Conservation (phyloP, 768 basidiomycete genomes). For the Pleurotus giganteus region DNA sequence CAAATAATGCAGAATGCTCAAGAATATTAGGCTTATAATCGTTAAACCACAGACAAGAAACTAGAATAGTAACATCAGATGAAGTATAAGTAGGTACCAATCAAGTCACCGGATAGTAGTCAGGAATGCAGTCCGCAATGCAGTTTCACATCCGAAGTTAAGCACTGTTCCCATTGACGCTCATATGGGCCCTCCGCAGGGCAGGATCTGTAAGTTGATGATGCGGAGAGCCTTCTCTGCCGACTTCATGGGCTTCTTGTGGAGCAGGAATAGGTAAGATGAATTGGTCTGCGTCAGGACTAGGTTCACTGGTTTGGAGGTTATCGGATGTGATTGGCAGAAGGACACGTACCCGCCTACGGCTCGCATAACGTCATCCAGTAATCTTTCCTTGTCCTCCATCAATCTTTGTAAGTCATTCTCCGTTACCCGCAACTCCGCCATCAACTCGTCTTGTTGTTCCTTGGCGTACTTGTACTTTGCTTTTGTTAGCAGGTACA, state of each 20-base stretch:
- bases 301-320: conserved; percentile 4
- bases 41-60: too few species aligned
- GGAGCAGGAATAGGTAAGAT: conserved; percentile 18
- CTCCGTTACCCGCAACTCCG: conserved; percentile 59
- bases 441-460: conserved; percentile 62
- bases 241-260: background rate
- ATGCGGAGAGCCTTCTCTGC: background rate
- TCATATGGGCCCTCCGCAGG: background rate
- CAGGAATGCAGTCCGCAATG: too few species aligned
- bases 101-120: too few species aligned
- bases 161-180: background rate
- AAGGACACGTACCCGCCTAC: conserved; percentile 48
- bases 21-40: too few species aligned
- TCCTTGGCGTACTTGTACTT: conserved; percentile 69
- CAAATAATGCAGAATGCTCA: too few species aligned
- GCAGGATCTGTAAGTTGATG: background rate
- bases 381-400: conserved; percentile 57
- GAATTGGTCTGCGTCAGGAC: conserved; percentile 24
- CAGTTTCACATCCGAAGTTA: too few species aligned
- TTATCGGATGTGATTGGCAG: background rate
- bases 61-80: too few species aligned
- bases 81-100: too few species aligned
- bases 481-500: conserved; percentile 75
- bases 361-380: conserved; percentile 50
- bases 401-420: conserved; percentile 51